Evolutionary conservation across 768 basidiomycete species (phyloP).

Genomic region (Boletus bicolor): DNA sequence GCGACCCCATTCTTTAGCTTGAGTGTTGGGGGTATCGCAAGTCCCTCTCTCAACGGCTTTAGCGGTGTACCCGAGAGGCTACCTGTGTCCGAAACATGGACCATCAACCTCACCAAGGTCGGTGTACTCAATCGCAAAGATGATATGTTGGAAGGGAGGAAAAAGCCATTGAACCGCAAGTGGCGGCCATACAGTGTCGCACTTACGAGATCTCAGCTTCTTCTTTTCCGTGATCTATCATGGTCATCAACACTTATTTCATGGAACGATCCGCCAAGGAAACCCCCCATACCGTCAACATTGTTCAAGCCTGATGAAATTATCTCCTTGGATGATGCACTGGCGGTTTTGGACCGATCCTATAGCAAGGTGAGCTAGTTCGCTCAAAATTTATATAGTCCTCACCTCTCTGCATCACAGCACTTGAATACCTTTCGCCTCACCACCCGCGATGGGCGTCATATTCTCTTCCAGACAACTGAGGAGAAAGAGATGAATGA

Average conservation of each 20-base stretch:
- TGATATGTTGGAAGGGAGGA: conserved; percentile 72
- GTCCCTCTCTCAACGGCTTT: conserved; percentile 29
- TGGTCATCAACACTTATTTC: conserved; percentile 49
- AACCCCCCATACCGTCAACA: conserved; percentile 37
- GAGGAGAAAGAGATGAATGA: conserved; percentile 73
- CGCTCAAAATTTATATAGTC: neutral
- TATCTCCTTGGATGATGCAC: conserved; percentile 67
- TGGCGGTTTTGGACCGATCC: conserved; percentile 78
- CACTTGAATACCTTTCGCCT: conserved; percentile 75
- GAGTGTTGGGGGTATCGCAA: conserved; percentile 35
- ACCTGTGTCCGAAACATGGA: conserved; percentile 35
- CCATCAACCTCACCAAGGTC: conserved; percentile 73
- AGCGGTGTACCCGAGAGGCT: conserved; percentile 25
- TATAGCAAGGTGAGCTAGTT: conserved; percentile 64
- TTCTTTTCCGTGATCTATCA: conserved; percentile 78
- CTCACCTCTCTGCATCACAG: conserved; percentile 26
- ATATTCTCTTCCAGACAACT: conserved; percentile 74
- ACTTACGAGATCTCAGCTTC: conserved; percentile 84
- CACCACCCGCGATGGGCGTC: conserved; percentile 70
- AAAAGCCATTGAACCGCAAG: conserved; percentile 72
- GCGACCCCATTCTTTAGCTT: conserved; percentile 41
- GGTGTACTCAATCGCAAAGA: conserved; percentile 82
- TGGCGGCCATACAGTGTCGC: conserved; percentile 87
- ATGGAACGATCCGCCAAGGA: conserved; percentile 38
- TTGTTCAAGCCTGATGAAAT: conserved; percentile 81